Conservation (phyloP, 2,329 filamentous ascomycete genomes). For the Fusarium foetens region DNA sequence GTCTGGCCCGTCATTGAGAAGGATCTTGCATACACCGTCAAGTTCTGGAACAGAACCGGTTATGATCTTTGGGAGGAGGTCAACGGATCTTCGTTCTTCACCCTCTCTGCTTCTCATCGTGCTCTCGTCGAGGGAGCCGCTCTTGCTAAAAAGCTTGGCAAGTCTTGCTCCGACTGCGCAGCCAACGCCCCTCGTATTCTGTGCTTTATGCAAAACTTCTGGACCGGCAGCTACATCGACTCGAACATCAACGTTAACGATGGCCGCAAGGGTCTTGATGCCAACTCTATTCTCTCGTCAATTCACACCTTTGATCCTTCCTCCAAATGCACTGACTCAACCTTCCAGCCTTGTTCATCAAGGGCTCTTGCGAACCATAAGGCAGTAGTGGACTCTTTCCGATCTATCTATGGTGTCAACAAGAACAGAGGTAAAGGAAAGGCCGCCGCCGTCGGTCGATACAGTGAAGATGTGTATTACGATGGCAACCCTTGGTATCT, state of each 20-base stretch:
- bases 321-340: conserved; percentile 70
- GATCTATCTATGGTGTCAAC: conserved; percentile 73
- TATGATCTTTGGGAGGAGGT: conserved; percentile 87
- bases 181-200: conserved; percentile 73
- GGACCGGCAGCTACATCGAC: conserved; percentile 69
- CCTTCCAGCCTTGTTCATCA: conserved; percentile 78
- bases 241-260: conserved; percentile 73
- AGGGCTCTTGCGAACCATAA: conserved; percentile 77
- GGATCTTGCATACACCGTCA: conserved; percentile 75
- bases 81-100: conserved; percentile 80
- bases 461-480: conserved; percentile 76
- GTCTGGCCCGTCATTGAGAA: conserved; percentile 79
- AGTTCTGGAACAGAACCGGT: conserved; percentile 71
- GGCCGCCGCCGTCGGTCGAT: conserved; percentile 70
- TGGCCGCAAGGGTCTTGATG: conserved; percentile 72
- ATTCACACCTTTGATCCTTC: conserved; percentile 75
- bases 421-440: conserved; percentile 65
- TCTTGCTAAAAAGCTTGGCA: conserved; percentile 71
- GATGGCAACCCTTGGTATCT: conserved; percentile 83
- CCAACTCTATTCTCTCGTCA: conserved; percentile 71
- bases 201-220: conserved; percentile 78
- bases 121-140: conserved; percentile 71
- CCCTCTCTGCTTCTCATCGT: conserved; percentile 70
- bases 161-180: conserved; percentile 67
- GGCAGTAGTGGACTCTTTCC: conserved; percentile 76